Conservation (phyloP, 768 basidiomycete species). For the Leucocoprinus leucothites region DNA sequence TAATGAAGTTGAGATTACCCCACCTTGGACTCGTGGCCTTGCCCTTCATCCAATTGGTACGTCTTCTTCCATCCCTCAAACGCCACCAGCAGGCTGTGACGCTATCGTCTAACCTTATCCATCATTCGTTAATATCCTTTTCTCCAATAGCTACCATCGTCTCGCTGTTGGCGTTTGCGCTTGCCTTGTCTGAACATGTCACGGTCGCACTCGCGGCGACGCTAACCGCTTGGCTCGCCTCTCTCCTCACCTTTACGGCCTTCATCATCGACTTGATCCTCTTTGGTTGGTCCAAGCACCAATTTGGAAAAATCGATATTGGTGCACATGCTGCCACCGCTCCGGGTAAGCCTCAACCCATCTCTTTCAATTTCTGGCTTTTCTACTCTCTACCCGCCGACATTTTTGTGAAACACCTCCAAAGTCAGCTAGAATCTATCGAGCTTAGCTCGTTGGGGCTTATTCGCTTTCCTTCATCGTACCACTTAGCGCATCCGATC, state of each 20-base stretch:
- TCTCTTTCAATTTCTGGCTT: slow-evolving; percentile 2
- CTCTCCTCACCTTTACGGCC: slow-evolving; percentile 63
- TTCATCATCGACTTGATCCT: slow-evolving; percentile 79
- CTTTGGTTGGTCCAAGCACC: slow-evolving; percentile 55
- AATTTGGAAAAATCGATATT: slow-evolving; percentile 49
- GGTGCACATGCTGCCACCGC: slow-evolving; percentile 50
- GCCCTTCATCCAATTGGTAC: slow-evolving; percentile 74
- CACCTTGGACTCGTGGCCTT: slow-evolving; percentile 72
- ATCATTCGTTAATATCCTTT: background rate
- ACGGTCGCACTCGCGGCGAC: slow-evolving; percentile 62
- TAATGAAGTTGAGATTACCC: slow-evolving; percentile 39
- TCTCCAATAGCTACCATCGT: slow-evolving; percentile 42
- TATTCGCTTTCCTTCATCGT: background rate
- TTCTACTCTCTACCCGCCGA: slow-evolving; percentile 2
- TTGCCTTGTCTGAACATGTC: slow-evolving; percentile 57
- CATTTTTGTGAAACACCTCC: background rate
- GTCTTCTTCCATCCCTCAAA: slow-evolving; percentile 20
- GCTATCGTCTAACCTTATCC: background rate
- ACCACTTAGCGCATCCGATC: background rate
- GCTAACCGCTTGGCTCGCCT: slow-evolving; percentile 68
- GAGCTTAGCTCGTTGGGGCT: background rate
- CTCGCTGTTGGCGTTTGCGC: slow-evolving; percentile 60
- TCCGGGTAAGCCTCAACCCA: slow-evolving; percentile 46
- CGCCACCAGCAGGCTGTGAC: background rate
- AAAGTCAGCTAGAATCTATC: background rate